Base-by-base conservation (phyloP, 495 filamentous ascomycete genomes). In the Apodospora peruviana region DNA sequence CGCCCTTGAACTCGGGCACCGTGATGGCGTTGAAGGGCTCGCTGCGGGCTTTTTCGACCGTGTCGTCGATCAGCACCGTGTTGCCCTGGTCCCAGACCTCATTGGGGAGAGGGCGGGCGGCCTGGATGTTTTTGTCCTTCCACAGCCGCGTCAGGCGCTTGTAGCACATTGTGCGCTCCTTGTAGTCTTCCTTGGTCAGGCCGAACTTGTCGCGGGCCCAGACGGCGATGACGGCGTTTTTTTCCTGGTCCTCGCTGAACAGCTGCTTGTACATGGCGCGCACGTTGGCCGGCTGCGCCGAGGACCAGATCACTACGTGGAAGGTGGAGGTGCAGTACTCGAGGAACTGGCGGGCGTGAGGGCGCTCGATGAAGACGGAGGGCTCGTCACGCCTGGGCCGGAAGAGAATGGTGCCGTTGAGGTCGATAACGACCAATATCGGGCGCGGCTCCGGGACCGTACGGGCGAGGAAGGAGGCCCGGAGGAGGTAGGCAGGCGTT, bases 21-120 rank as follows among this genome's bases (percentile, higher is more conserved):
- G 84, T 71, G 10, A 97, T 64, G 18, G 89, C 77, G 49, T 97
- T 98, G 68, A 77, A 81, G 0, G 94, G 94, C 61, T 98, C 86
- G 48, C 77, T 82, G 43, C 74, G 72, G 2, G 85, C 93, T 71
- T 97, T 98, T 51, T 86, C 68, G 10, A 59, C 60, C 41, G 80
- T 84, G 64, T 97, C 94, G 53, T 98, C 93, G 19, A 97, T 82
- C 11, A 98, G 71, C 24, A 98, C 69, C 0, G 93, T 97, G 62
- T 96, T 91, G n/a, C 68, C 72, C 66, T 95, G 91, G 51, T 76
- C 70, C 87, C 89, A 98, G 22, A 54, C 53, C 23, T 45, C 60
- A n/a, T n/a, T n/a, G 27, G 67, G 73, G 2, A 12, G 0, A 1
- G 51, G 48, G 23, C 85, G 80, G 5, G 65, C 57, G 0, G 60